Percentiles rank a stretch among this genome's conserved stretches.
Conservation (phyloP, 371 early-diverging fungal species). For the Dinochytrium kinnereticum region DNA sequence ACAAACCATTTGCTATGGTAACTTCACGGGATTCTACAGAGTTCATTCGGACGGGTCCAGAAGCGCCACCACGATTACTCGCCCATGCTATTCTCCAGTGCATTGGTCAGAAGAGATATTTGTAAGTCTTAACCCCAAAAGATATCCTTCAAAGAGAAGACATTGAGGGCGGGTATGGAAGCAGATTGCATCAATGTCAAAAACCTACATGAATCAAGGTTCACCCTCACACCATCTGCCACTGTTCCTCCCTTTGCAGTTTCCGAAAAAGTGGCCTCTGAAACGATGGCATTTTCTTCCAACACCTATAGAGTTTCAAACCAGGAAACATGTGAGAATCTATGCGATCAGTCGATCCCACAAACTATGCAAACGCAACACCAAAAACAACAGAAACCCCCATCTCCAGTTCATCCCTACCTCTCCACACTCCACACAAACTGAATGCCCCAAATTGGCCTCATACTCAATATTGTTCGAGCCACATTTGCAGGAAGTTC, state of each 20-base stretch:
- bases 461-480: conserved; percentile 64
- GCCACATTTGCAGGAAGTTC: conserved; percentile 46
- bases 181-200: background rate
- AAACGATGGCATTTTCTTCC: conserved; percentile 95
- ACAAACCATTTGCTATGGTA: conserved; percentile 41
- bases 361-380: background rate
- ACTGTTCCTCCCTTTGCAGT: conserved; percentile 82
- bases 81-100: background rate
- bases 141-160: too few species aligned
- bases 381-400: background rate
- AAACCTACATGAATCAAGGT: conserved; percentile 48
- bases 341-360: background rate
- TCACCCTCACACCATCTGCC: conserved; percentile 81
- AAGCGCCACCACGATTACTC: background rate
- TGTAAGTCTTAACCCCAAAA: background rate
- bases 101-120: background rate
- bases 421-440: conserved; percentile 59
- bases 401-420: conserved; percentile 26
- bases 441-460: conserved; percentile 50
- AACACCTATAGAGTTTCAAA: conserved; percentile 69
- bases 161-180: too few species aligned
- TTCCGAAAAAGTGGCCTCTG: conserved; percentile 95
- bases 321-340: background rate
- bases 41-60: background rate
- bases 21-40: conserved; percentile 34